A percentile compares a stretch with the other conserved stretches of the same genome.
Evolutionary conservation across 2,329 filamentous ascomycete species (phyloP).

Genomic region (Peltaster fructicola): DNA sequence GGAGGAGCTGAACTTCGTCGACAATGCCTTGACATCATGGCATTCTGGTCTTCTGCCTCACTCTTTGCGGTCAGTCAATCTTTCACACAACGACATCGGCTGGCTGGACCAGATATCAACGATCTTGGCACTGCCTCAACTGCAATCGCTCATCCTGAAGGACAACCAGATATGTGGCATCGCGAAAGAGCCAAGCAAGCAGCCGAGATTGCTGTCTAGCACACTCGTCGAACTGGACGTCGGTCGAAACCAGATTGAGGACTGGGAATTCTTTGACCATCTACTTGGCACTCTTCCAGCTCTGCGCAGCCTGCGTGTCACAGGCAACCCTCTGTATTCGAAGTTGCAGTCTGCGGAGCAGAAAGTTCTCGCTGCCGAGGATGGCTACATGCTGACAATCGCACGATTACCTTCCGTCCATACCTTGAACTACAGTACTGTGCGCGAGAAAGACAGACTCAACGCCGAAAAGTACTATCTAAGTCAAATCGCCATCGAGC

Average conservation of each 20-base stretch:
- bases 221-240: constrained; percentile 26
- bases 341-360: constrained; percentile 27
- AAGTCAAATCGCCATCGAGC: constrained; percentile 59
- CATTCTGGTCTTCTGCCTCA: constrained; percentile 23
- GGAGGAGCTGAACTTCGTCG: constrained; percentile 28
- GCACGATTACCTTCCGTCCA: constrained; percentile 53
- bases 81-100: constrained; percentile 56
- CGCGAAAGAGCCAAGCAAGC: constrained; percentile 2
- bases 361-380: constrained; percentile 41
- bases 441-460: constrained; percentile 55
- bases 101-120: constrained; percentile 39
- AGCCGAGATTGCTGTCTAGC: constrained; percentile 9
- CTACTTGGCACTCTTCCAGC: constrained; percentile 54
- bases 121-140: constrained; percentile 40
- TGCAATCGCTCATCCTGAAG: constrained; percentile 45
- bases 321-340: constrained; percentile 71
- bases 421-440: constrained; percentile 51
- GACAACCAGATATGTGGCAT: constrained; percentile 48
- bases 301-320: constrained; percentile 56
- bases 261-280: constrained; percentile 58
- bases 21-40: constrained; percentile 21
- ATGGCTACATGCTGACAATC: constrained; percentile 77
- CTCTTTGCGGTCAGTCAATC: constrained; percentile 43
- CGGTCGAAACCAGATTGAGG: constrained; percentile 27
- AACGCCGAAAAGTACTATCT: constrained; percentile 94